Evolutionary conservation across 2,329 filamentous ascomycete genomes (phyloP).

Genomic region (Rasamsonia emersonii): DNA sequence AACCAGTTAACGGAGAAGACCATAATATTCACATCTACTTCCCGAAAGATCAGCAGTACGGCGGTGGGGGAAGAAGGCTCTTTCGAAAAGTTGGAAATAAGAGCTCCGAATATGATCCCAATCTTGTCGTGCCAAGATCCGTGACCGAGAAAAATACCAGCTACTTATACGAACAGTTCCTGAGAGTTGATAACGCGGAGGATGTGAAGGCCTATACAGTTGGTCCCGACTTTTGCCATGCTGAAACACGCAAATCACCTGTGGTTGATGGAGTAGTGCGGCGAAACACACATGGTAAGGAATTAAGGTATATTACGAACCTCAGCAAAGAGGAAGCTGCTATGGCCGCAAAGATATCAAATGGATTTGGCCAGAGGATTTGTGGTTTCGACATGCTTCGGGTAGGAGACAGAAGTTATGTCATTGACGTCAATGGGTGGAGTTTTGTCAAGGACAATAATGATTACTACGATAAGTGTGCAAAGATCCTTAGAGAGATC

Average conservation of each 20-base stretch:
- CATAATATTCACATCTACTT: constrained; percentile 99
- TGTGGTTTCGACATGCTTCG: constrained; percentile 93
- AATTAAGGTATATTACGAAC: constrained; percentile 87
- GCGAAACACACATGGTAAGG: constrained; percentile 94
- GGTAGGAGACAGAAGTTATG: constrained; percentile 81
- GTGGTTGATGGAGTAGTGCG: constrained; percentile 94
- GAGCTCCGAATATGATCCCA: constrained; percentile 85
- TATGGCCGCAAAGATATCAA: constrained; percentile 83
- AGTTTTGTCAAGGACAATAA: constrained; percentile 99
- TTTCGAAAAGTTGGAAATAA: constrained; percentile 99
- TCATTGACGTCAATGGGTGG: constrained; percentile 99
- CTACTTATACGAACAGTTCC: constrained; percentile 95
- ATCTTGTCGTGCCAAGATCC: constrained; percentile 65
- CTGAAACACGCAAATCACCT: constrained; percentile 92
- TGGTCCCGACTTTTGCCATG: constrained; percentile 84
- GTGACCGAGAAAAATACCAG: constrained; percentile 74
- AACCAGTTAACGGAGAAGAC: constrained; percentile 95
- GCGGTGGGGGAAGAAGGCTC: constrained; percentile 80
- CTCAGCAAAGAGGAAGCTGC: constrained; percentile 70
- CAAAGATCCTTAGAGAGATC: constrained; percentile 76
- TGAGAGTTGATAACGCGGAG: constrained; percentile 92
- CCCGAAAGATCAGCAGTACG: constrained; percentile 61
- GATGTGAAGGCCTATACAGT: constrained; percentile 99
- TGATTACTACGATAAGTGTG: constrained; percentile 90
- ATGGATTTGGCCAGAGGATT: constrained; percentile 85